Evolutionary conservation across 441 rosid genomes (phyloP), one percentile per base, ranked within the genome.

Genomic region (Populus hybrid): DNA sequence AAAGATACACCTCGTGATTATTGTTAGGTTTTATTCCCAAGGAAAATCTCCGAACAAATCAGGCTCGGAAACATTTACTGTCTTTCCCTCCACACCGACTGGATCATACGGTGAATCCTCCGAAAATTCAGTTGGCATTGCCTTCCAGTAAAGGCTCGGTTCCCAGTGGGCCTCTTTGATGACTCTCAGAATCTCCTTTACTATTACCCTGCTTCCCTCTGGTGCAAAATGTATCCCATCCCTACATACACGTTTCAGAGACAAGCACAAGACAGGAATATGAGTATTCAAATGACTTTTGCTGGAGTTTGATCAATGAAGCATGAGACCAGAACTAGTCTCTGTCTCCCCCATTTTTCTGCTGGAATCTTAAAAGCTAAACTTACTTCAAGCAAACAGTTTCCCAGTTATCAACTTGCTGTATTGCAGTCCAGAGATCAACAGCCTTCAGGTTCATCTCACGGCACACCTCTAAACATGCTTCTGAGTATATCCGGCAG

Each of bases 151-250:
- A 20, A 92, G 87, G 67, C 89, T 87, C 3, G 97, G 98, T 73
- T 89, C 82, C 98, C 97, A 94, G 16, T 87, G 85, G 8, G 93
- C 92, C 71, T 88, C 96, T 72, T 74, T 78, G 46, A 94, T 77
- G 3, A 78, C 91, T 65, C 85, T 87, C 77, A 91, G 18, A 28
- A 94, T 87, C 86, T 89, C 94, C 80, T 77, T 83, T 23, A 79
- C 87, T 0, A 88, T 89, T 7, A 92, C 69, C 82, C 88, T 85
- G 80, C 93, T 92, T 21, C 90, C 97, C 75, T 86, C 91, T 0
- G 86, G 77, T 8, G 97, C 73, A 14, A 94, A 82, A 81, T 92
- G 97, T 73, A 90, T 73, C 32, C 98, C 98, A 72, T 93, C 97
- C 70, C 97, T 92, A 78, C 14, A 6, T 20, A 21, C 8, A 26